These are phyloP conservation scores for Cornus suecica DNA, from an alignment of 148 eudicot species.

Conservation along the genomic window DNA sequence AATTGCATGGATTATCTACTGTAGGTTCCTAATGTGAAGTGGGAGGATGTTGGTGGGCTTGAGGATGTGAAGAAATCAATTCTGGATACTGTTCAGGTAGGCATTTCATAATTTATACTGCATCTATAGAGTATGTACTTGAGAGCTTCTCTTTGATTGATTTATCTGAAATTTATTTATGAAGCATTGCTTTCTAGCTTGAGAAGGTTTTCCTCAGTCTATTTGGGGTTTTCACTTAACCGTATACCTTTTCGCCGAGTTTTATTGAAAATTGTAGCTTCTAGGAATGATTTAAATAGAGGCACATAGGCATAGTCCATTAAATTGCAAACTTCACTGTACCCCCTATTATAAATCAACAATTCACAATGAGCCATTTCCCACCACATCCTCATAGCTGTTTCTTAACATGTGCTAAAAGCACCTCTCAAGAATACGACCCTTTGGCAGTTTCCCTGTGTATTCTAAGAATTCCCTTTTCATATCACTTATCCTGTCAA, in stretches of 20 bases:
- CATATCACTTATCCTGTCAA: neutral
- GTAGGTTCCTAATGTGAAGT: conserved; percentile 89
- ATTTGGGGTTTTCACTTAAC: neutral
- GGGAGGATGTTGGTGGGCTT: conserved; percentile 99
- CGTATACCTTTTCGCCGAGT: neutral
- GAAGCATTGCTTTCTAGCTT: neutral
- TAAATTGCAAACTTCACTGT: neutral
- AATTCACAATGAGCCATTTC: neutral
- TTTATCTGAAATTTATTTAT: neutral
- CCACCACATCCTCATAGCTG: neutral
- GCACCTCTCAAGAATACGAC: neutral
- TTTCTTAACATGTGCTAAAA: too few species aligned
- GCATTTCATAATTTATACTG: conserved; percentile 7
- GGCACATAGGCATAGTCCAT: neutral
- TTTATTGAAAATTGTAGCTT: neutral
- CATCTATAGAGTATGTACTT: neutral
- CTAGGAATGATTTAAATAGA: neutral
- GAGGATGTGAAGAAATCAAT: conserved; percentile 98
- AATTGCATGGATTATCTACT: conserved; percentile 5
- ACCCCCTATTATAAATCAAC: neutral
- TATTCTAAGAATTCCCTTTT: neutral
- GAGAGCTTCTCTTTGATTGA: neutral
- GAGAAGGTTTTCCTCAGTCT: neutral
- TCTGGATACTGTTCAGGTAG: conserved; percentile 96
- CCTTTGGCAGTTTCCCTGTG: neutral